phyloP scores from a whole-genome alignment of 2,329 filamentous ascomycete species.

The Fusarium austroafricanum region DNA sequence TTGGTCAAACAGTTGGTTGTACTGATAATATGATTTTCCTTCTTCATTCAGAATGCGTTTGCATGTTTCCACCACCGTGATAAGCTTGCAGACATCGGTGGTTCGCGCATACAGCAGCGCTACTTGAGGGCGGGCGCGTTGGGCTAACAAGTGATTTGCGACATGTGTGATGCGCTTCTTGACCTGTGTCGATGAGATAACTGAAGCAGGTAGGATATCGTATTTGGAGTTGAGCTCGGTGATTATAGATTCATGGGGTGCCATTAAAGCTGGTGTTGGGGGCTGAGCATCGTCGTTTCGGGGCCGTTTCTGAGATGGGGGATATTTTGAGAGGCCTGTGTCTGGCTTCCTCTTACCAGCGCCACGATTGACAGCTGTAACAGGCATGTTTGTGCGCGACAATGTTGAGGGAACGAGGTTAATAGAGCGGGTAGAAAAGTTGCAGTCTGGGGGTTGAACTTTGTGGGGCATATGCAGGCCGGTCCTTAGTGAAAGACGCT shows the following conservation, averaged over 20 bases:
- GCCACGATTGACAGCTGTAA: constrained; percentile 9
- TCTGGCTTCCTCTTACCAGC: constrained; percentile 38
- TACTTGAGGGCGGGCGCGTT: constrained; percentile 46
- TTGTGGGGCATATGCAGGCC: constrained; percentile 31
- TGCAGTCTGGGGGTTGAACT: constrained; percentile 30
- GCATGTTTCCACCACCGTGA: constrained; percentile 74
- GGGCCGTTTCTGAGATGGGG: constrained; percentile 5
- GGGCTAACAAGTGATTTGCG: constrained; percentile 57
- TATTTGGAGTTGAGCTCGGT: constrained; percentile 59
- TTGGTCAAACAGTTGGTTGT: constrained; percentile 66
- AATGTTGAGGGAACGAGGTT: constrained; percentile 19
- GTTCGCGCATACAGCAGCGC: constrained; percentile 65
- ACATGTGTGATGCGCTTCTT: constrained; percentile 62
- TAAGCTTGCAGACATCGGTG: constrained; percentile 70
- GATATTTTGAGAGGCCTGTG: not conserved
- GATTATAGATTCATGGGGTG: constrained; percentile 58
- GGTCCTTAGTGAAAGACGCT: not conserved
- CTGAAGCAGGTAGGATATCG: constrained; percentile 63
- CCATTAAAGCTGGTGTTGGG: constrained; percentile 43
- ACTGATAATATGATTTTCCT: constrained; percentile 65
- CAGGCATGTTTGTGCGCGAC: constrained; percentile 31
- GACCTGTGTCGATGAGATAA: constrained; percentile 71
- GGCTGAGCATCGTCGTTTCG: constrained; percentile 9
- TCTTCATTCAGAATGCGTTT: constrained; percentile 66
- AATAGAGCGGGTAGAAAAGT: constrained; percentile 33